Base-by-base conservation (phyloP, 2,329 filamentous ascomycete genomes). In the Fusarium caatingaense region DNA sequence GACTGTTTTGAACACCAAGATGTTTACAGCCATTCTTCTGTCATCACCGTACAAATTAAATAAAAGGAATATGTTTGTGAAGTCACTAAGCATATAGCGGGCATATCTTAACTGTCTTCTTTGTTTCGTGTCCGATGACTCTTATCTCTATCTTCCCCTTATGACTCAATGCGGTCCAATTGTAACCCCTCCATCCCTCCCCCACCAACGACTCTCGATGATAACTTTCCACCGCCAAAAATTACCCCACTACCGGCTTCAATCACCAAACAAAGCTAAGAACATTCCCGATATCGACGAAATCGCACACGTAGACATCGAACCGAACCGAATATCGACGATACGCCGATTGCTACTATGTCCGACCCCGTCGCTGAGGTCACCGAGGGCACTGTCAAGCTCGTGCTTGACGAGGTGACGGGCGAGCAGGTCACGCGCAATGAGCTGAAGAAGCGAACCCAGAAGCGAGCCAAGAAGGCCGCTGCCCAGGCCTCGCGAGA, bases 341-440 rank as follows among this genome's bases (percentile, higher is more conserved):
- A 10, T 21, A 46, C 18, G 13, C 20, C 34, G 28, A 58, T 53
- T 51, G 11, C 13, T 46, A 72, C 30, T 32, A 76, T 76, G 73
- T 62, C 73, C 59, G 73, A 76, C 69, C 66, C 68, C 46, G 60
- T 76, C 58, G 73, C 70, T 51, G 73, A 76, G 64, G 55, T 75
- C 59, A 72, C 72, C 34, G 73, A 74, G 65, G 73, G 65, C 58
- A 76, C 74, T 45, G 72, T 87, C 63, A 89, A 89, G 82, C 83
- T 90, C 45, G 82, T 87, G 77, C 84, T 89, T 37, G 88, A 90
- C 78, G 85, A 88, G 72, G 87, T 87, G 79, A 90, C 88, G 5
- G 87, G 88, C n/a, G 88, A 90, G 79, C 88, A 88, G 86, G 85
- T 90, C 44, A 89, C 87, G 49, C 89, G 89, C 78, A 85, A 84